These are phyloP conservation scores for Symmetrospora coprosmae DNA, from an alignment of 768 basidiomycete genomes.

Conservation along the genomic window DNA sequence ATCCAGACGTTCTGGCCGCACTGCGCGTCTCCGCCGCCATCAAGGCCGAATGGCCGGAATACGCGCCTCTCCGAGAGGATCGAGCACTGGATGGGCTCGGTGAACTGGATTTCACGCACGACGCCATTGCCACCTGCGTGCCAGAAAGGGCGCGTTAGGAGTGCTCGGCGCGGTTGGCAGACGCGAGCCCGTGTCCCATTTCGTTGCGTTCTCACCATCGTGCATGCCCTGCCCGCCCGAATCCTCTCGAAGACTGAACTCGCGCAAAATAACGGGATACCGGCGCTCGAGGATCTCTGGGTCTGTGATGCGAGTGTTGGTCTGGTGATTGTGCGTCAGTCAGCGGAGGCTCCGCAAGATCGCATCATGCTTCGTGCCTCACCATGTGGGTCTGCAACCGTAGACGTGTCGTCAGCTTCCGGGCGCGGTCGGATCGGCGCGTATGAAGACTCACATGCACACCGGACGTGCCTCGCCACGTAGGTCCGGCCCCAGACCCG, in stretches of 20 bases:
- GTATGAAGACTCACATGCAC: conserved; percentile 47
- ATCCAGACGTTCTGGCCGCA: conserved; percentile 80
- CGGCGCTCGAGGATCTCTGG: conserved; percentile 85
- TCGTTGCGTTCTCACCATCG: background rate
- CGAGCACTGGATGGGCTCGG: conserved; percentile 37
- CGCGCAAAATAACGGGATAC: conserved; percentile 77
- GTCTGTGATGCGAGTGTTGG: conserved; percentile 70
- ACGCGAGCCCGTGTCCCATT: too few species aligned
- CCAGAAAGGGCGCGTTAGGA: too few species aligned
- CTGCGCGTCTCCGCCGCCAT: conserved; percentile 58
- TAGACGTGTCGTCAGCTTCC: too few species aligned
- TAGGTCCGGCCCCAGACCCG: conserved; percentile 76
- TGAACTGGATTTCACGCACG: conserved; percentile 65
- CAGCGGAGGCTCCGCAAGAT: background rate
- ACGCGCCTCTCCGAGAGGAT: conserved; percentile 52
- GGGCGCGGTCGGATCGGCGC: background rate
- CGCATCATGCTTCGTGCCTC: too few species aligned
- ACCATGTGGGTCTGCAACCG: too few species aligned
- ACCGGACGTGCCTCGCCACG: conserved; percentile 82
- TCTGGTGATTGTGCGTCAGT: conserved; percentile 16
- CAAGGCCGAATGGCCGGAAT: conserved; percentile 69
- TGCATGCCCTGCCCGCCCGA: conserved; percentile 25
- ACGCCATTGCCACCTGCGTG: conserved; percentile 75
- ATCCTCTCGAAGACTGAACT: conserved; percentile 42
- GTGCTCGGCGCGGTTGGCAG: too few species aligned